A percentile compares a stretch with the other conserved stretches of the same genome.
Conservation (phyloP, 2,329 filamentous ascomycete genomes). For the Nothopassalora personata region DNA sequence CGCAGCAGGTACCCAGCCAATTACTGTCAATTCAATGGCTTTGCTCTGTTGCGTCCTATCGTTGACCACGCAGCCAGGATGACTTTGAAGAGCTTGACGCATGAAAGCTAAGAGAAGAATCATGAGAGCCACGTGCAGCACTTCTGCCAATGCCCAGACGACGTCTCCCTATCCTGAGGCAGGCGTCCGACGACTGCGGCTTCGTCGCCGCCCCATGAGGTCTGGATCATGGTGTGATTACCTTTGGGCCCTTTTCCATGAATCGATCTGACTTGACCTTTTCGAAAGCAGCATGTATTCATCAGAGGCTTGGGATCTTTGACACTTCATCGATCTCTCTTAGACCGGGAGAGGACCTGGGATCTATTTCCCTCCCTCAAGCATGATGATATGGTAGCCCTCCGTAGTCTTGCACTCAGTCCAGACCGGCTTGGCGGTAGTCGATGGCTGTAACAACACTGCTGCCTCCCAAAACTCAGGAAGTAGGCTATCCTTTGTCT, state of each 20-base stretch:
- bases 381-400: constrained; percentile 78
- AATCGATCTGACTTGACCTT: not conserved
- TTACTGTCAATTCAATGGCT: too few relatives aligned
- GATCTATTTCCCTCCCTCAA: constrained; percentile 57
- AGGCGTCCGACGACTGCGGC: too few relatives aligned
- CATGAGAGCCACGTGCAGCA: too few relatives aligned
- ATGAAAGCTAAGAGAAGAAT: too few relatives aligned
- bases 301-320: not conserved
- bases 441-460: constrained; percentile 62
- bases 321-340: not conserved
- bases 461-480: constrained; percentile 68
- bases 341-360: not conserved
- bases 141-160: too few relatives aligned
- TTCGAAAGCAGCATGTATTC: not conserved
- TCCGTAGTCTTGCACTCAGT: constrained; percentile 68
- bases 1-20: too few relatives aligned
- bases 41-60: too few relatives aligned
- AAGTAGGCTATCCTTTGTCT: constrained; percentile 58
- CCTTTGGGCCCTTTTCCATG: too few relatives aligned
- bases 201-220: too few relatives aligned
- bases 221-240: not conserved
- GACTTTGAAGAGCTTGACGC: too few relatives aligned
- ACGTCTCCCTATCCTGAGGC: too few relatives aligned
- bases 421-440: constrained; percentile 58
- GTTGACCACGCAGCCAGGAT: too few relatives aligned